Evolutionary conservation across 192 early-diverging fungal genomes (phyloP).

Genomic region (Coemansia sp.): DNA sequence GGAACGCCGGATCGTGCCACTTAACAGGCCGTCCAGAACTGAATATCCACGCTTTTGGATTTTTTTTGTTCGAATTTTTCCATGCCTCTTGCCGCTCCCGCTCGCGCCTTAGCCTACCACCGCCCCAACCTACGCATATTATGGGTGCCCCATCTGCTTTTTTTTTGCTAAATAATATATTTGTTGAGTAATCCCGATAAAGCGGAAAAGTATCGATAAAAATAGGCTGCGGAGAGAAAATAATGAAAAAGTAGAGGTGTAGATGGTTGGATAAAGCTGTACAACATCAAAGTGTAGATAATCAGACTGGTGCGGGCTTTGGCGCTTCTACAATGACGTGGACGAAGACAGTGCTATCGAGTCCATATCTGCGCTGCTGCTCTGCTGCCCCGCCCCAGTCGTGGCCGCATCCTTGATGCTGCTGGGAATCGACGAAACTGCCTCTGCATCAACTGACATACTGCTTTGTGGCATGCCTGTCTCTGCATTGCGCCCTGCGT

Average conservation of each 20-base stretch:
- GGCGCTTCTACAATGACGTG: conserved; percentile 10
- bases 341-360: conserved; percentile 20
- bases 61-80: conserved; percentile 44
- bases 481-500: background rate
- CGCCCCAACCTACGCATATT: background rate
- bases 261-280: conserved; percentile 9
- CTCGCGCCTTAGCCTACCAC: background rate
- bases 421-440: conserved; percentile 28
- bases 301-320: background rate
- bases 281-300: conserved; percentile 22
- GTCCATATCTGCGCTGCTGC: conserved; percentile 18
- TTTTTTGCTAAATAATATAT: background rate
- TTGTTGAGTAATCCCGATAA: background rate
- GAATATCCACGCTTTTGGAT: conserved; percentile 43
- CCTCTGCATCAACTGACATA: conserved; percentile 1
- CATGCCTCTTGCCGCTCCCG: background rate
- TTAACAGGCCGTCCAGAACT: conserved; percentile 37
- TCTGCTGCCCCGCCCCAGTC: conserved; percentile 1
- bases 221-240: conserved; percentile 1
- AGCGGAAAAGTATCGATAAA: background rate
- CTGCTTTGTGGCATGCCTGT: background rate
- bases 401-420: conserved; percentile 9
- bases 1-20: conserved; percentile 43
- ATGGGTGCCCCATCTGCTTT: background rate
- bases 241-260: conserved; percentile 2